Base-by-base conservation (phyloP, 306 rosid genomes). In the Prosopis cineraria region DNA sequence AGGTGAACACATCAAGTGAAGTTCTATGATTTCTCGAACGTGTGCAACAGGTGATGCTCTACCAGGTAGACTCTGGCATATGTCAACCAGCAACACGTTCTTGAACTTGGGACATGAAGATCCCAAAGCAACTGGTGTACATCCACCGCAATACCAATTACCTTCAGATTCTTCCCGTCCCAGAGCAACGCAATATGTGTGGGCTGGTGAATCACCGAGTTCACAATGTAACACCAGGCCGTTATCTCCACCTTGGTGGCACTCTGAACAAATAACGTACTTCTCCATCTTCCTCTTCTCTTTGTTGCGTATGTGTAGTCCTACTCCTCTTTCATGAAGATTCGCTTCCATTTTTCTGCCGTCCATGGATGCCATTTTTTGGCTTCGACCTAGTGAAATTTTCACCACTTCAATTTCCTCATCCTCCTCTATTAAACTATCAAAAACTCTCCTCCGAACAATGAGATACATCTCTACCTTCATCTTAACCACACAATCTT, bases 131-230 rank as follows among this genome's bases (percentile, higher is more conserved):
- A 77, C 88, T 56, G 93, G 92, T 84, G 87, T 87, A 82, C 98
- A 95, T 72, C 88, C 97, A 37, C 81, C 85, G 82, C 98, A 89
- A 72, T 91, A 92, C 98, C 98, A 92, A 86, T 91, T 91, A 56
- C 98, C 98, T 65, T 86, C 97, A 0, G 98, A 98, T 29, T 92
- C 98, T 79, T 87, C 97, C 60, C 74, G 78, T 13, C 93, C 98
- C 85, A 92, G 93, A 87, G 98, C 98, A 58, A 92, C 97, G 25
- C 98, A 95, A 66, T 84, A 94, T 24, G 98, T 94, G 83, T 94
- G 98, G 6, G 98, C 97, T 6, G 98, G 96, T 39, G 97, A 92
- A 88, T 94, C 98, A 68, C 98, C 92, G 48, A 90, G 68, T 83
- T 94, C 98, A 60, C 98, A 94, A 39, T 92, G 88, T 76, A 95